Percentiles rank a stretch among this genome's conserved stretches.
phyloP scores from a whole-genome alignment of 192 early-diverging fungal species.

The Coemansia sp. region DNA sequence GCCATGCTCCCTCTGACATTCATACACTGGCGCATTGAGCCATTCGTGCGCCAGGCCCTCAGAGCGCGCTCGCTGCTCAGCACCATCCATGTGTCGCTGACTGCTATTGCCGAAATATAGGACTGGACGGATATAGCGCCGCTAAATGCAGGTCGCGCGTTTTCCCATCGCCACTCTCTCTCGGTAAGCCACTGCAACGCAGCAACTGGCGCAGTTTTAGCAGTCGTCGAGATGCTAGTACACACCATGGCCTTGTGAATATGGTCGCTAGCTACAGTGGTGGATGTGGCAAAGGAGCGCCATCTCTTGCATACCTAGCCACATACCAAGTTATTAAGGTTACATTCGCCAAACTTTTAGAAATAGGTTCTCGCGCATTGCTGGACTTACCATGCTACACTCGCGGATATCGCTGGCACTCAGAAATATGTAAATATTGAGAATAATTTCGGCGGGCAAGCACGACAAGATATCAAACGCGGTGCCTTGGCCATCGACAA shows the following conservation, averaged over 20 bases:
- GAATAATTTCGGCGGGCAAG: slow-evolving; percentile 8
- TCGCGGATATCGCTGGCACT: background rate
- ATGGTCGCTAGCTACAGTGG: slow-evolving; percentile 2
- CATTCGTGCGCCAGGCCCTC: slow-evolving; percentile 1
- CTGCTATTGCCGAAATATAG: slow-evolving; percentile 7
- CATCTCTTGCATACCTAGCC: slow-evolving; percentile 13
- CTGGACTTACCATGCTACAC: background rate
- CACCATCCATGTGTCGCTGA: slow-evolving; percentile 11
- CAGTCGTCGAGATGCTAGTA: background rate
- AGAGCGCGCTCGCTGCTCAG: slow-evolving; percentile 7
- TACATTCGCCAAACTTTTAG: background rate
- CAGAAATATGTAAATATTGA: slow-evolving; percentile 5
- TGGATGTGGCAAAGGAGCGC: slow-evolving; percentile 10
- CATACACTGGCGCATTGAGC: background rate
- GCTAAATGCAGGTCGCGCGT: slow-evolving; percentile 5
- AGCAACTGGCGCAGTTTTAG: background rate
- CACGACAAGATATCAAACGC: slow-evolving; percentile 15
- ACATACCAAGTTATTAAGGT: background rate
- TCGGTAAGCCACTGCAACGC: slow-evolving; percentile 14
- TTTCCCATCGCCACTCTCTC: slow-evolving; percentile 17
- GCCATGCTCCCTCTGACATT: slow-evolving; percentile 6
- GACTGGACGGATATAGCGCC: slow-evolving; percentile 1
- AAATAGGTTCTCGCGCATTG: too few relatives aligned
- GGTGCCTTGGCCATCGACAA: background rate
- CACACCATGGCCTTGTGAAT: background rate